These are phyloP conservation scores for Russula olivacea DNA, from an alignment of 768 basidiomycete species.

Conservation along the genomic window DNA sequence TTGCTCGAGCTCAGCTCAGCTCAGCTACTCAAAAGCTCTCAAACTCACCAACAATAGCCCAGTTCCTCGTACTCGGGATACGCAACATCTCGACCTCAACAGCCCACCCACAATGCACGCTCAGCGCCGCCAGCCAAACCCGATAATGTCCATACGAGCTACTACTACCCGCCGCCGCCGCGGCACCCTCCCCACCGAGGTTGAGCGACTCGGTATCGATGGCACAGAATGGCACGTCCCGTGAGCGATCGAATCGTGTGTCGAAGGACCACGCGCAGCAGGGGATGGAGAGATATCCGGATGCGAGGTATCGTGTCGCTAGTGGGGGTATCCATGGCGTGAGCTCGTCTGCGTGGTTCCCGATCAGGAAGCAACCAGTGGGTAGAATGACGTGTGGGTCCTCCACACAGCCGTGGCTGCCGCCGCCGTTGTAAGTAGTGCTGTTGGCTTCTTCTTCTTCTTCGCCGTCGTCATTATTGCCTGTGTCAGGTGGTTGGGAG, in stretches of 20 bases:
- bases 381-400: constrained; percentile 31
- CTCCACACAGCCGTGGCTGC: too few species aligned
- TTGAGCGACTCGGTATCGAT: constrained; percentile 41
- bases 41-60: constrained; percentile 74
- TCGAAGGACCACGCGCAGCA: constrained; percentile 90
- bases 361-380: constrained; percentile 69
- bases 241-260: constrained; percentile 49
- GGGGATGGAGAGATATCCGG: constrained; percentile 78
- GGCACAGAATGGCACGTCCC: constrained; percentile 29
- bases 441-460: neutral
- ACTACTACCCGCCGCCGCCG: too few species aligned
- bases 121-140: constrained; percentile 76
- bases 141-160: constrained; percentile 80
- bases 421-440: too few species aligned
- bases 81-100: constrained; percentile 81
- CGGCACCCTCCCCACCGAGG: constrained; percentile 46
- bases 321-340: constrained; percentile 92
- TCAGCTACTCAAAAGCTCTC: neutral
- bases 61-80: constrained; percentile 91
- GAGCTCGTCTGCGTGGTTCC: constrained; percentile 94
- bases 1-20: constrained; percentile 12
- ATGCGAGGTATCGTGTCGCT: constrained; percentile 51
- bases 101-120: constrained; percentile 73
- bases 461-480: neutral
- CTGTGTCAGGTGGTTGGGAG: neutral